phyloP scores from a whole-genome alignment of 225 moss, liverwort and hornwort genomes.

The Antitrichia curtipendula region DNA sequence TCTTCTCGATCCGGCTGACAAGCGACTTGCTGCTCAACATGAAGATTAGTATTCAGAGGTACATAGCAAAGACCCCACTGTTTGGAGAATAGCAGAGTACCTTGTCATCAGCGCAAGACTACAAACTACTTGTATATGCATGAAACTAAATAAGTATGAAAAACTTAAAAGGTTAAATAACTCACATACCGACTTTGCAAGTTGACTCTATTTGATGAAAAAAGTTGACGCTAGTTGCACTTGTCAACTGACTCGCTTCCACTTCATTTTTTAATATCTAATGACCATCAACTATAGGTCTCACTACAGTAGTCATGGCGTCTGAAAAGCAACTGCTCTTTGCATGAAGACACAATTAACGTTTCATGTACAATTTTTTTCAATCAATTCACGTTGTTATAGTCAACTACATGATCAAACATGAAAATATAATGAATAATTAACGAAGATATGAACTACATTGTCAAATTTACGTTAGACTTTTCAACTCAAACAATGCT shows the following conservation, averaged over 20 bases:
- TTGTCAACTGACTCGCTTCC: not conserved
- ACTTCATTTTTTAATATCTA: too few relatives aligned
- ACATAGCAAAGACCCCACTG: not conserved
- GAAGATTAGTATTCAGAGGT: not conserved
- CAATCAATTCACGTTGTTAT: not conserved
- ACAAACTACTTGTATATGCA: not conserved
- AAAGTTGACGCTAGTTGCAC: not conserved
- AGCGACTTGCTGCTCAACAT: not conserved
- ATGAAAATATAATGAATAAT: not conserved
- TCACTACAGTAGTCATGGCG: not conserved
- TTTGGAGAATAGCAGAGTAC: not conserved
- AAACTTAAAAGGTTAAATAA: not conserved
- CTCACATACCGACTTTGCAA: not conserved
- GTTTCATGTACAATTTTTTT: not conserved
- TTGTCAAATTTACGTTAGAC: not conserved
- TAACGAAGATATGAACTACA: not conserved
- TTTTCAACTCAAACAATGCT: not conserved
- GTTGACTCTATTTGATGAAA: not conserved
- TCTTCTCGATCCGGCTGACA: not conserved
- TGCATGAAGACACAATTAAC: not conserved
- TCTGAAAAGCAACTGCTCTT: conserved; percentile 42
- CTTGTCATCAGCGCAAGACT: not conserved
- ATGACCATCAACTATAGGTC: not conserved
- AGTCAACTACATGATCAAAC: not conserved
- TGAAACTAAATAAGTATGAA: not conserved